Base-by-base conservation (phyloP, 108 stramenopile genomes). In the Skeletonema potamos region DNA sequence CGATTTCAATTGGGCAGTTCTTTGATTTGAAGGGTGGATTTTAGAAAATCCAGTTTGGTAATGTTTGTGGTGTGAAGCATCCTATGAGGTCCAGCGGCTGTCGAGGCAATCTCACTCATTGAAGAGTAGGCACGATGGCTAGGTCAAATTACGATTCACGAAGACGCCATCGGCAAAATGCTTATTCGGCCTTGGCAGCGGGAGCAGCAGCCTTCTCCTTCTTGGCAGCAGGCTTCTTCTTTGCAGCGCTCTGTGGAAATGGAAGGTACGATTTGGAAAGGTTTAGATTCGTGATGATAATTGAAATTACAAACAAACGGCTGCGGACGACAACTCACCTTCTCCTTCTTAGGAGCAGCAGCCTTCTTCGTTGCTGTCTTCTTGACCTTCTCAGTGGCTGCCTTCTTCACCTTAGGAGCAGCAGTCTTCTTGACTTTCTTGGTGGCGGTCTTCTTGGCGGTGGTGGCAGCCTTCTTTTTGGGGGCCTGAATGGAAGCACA, bases 191-290 rank as follows among this genome's bases (percentile, higher is more conserved):
- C 34, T 34, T 34, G 6, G 4, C 7, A 4, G 4, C 7, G 34
- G 34, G 34, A 7, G 78, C 43, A 17, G 72, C 72, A 51, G n/a
- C n/a, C n/a, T 64, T 60, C 41, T 46, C 30, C 66, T 76, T 74
- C 58, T 76, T 75, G 54, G 48, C 8, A 22, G 51, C 28, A 39
- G 75, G 22, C 20, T 51, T 48, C 73, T 84, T 84, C 68, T 82
- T 78, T 20, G 55, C 5, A 26, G 66, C 63, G 73, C 77, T 82
- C 83, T 87, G 15, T n/a, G 4, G 15, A 10, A 41, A 0, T n/a
- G 15, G 0, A n/a, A 0, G n/a, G 3, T n/a, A n/a, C n/a, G 39
- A 41, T 41, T 10, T 2, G 3, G n/a, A n/a, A 0, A 41, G 39
- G 2, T 2, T 41, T 10, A 41, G 39, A 41, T 41, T 12, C 2